Evolutionary conservation across 2,329 filamentous ascomycete species (phyloP).

Genomic region (Alternaria gaisen): DNA sequence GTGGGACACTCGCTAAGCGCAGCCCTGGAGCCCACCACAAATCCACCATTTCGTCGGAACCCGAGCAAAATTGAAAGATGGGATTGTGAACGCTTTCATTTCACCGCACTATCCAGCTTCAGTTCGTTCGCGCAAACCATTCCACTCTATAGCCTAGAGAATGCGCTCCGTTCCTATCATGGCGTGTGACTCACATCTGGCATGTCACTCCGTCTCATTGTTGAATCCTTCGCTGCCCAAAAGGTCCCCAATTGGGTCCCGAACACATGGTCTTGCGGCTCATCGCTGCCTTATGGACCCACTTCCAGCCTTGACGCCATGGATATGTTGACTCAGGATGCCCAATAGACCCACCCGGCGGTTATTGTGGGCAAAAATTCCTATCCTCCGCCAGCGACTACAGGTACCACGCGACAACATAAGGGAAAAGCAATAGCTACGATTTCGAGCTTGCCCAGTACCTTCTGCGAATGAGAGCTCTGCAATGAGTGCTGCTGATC

Average conservation of each 20-base stretch:
- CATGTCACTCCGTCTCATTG: slow-evolving; percentile 14
- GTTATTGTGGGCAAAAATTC: slow-evolving; percentile 28
- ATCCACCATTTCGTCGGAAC: not conserved
- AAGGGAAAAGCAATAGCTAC: not conserved
- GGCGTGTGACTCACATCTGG: slow-evolving; percentile 32
- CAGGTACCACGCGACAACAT: slow-evolving; percentile 14
- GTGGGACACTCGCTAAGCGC: slow-evolving; percentile 31
- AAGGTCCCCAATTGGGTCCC: slow-evolving; percentile 36
- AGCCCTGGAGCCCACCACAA: slow-evolving; percentile 23
- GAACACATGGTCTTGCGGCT: slow-evolving; percentile 27
- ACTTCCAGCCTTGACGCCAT: slow-evolving; percentile 30
- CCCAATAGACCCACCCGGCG: slow-evolving; percentile 37
- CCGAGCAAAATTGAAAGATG: slow-evolving; percentile 8
- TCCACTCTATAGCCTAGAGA: slow-evolving; percentile 19
- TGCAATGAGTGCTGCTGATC: not conserved
- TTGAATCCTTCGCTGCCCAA: slow-evolving; percentile 36
- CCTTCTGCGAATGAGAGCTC: not conserved
- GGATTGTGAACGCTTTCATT: slow-evolving; percentile 3
- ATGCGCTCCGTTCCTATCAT: slow-evolving; percentile 18
- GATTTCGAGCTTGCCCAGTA: not conserved
- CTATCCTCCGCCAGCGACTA: not conserved
- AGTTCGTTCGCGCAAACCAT: slow-evolving; percentile 1
- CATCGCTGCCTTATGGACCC: slow-evolving; percentile 41
- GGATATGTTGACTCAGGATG: slow-evolving; percentile 26
- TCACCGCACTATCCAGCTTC: slow-evolving; percentile 20